Evolutionary conservation across 495 filamentous ascomycete species (phyloP).

Genomic region (Xylaria flabelliformis): DNA sequence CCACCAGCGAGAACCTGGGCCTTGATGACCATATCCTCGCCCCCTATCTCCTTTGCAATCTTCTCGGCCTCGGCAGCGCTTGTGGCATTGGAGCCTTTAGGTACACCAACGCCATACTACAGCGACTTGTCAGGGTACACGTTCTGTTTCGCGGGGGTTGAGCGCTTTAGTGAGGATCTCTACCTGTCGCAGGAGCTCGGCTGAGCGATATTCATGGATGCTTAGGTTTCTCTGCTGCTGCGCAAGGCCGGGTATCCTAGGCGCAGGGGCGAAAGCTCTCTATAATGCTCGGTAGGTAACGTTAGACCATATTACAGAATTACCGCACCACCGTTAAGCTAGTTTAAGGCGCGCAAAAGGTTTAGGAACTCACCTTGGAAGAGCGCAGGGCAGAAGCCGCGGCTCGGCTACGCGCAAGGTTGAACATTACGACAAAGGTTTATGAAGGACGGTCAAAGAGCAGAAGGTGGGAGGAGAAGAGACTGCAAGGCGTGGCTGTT

Average conservation of each 20-base stretch:
- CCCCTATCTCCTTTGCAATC: slow-evolving; percentile 86
- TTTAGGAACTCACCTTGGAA: slow-evolving; percentile 49
- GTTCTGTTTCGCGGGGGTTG: slow-evolving; percentile 18
- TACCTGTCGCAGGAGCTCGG: slow-evolving; percentile 85
- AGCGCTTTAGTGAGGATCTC: slow-evolving; percentile 35
- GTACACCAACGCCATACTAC: slow-evolving; percentile 93
- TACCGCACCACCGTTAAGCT: not conserved
- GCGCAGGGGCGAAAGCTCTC: slow-evolving; percentile 47
- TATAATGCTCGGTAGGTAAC: slow-evolving; percentile 10
- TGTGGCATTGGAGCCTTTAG: slow-evolving; percentile 83
- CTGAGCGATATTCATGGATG: slow-evolving; percentile 97
- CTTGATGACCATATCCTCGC: slow-evolving; percentile 99
- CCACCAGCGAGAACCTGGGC: slow-evolving; percentile 98
- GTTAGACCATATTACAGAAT: slow-evolving; percentile 6
- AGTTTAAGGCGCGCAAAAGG: slow-evolving; percentile 21
- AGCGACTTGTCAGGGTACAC: slow-evolving; percentile 36
- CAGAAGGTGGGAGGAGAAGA: not conserved
- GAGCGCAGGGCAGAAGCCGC: slow-evolving; percentile 56
- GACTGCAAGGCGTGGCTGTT: not conserved
- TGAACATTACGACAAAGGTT: slow-evolving; percentile 48
- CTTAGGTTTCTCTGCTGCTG: slow-evolving; percentile 86
- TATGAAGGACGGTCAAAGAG: not conserved
- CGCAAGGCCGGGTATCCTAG: slow-evolving; percentile 51
- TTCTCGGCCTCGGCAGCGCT: slow-evolving; percentile 87
- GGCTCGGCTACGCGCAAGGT: slow-evolving; percentile 55